Evolutionary conservation across 306 rosid species (phyloP), one percentile per base, ranked within the genome.

Genomic region (Vigna angularis): DNA sequence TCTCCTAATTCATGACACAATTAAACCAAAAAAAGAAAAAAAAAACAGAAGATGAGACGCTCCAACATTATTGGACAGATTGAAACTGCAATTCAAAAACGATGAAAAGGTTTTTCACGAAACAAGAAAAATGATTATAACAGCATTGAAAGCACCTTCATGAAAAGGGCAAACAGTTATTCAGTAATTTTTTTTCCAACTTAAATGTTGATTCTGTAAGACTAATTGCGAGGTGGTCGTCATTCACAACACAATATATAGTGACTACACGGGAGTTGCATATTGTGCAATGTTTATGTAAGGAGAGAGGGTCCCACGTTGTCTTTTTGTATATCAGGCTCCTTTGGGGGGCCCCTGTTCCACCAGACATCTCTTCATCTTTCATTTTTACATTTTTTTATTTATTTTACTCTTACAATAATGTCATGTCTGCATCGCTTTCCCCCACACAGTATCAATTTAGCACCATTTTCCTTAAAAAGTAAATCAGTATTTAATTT

Each of bases 181-280:
- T 5, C 5, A 1, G 38, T 34, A 34, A 34, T 34, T 34, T 34
- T 6, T 36, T 36, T 6, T 36, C 9, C 8, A 7, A 40, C 45
- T 40, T 40, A 8, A 38, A 38, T 1, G 10, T 7, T 1, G 3
- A 40, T 40, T 40, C 10, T 8, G 40, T 38, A 7, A 38, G 44
- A 9, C 10, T 38, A 38, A 38, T 38, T 38, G 44, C 10, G 44
- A 38, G 44, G 44, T 38, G 2, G 44, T 38, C 9, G 6, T 38
- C 9, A 0, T 34, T 34, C 6, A 34, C 1, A 38, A 38, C 6
- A 42, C 53, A 66, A 47, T 10, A 76, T 42, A 72, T 58, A 53
- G 83, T 64, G 84, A 80, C 79, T 53, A 40, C 44, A 73, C 79
- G 44, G 62, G 73, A 38, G 73, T 51, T 51, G 74, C 81, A 76